Conservation (phyloP, 805 yeast genomes). For the Debaryomyces prosopidis region DNA sequence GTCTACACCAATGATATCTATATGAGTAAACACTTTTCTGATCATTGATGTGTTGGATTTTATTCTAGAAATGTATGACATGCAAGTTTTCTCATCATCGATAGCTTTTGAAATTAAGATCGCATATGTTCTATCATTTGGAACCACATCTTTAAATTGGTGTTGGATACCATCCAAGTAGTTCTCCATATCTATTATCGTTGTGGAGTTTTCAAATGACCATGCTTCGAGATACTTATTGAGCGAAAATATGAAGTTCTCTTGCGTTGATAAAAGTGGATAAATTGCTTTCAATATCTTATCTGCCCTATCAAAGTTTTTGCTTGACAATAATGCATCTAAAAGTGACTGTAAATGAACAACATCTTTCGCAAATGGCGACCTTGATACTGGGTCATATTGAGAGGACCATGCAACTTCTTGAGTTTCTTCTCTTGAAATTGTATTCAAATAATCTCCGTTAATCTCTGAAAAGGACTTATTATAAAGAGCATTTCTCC, state of each 20-base stretch:
- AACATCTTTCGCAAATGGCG: slow-evolving; percentile 55
- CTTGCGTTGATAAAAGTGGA: slow-evolving; percentile 39
- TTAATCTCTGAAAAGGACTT: slow-evolving; percentile 11
- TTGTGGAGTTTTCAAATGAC: slow-evolving; percentile 39
- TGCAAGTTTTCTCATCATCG: slow-evolving; percentile 5
- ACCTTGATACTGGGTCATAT: slow-evolving; percentile 41
- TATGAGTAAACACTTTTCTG: slow-evolving; percentile 41
- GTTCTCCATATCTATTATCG: slow-evolving; percentile 43
- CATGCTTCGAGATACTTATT: slow-evolving; percentile 58
- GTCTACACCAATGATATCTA: slow-evolving; percentile 55
- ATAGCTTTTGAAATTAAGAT: slow-evolving; percentile 50
- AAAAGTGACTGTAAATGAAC: slow-evolving; percentile 71
- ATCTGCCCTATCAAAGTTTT: slow-evolving; percentile 69
- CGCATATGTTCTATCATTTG: slow-evolving; percentile 62
- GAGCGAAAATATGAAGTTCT: slow-evolving; percentile 62
- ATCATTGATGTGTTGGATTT: slow-evolving; percentile 10
- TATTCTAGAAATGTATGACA: slow-evolving; percentile 13
- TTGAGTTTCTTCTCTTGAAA: slow-evolving; percentile 9
- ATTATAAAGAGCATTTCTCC: slow-evolving; percentile 9
- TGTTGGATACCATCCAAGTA: slow-evolving; percentile 36
- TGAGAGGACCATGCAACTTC: slow-evolving; percentile 38
- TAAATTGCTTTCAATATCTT: slow-evolving; percentile 63
- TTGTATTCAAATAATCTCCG: slow-evolving; percentile 1
- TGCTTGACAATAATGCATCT: slow-evolving; percentile 72
- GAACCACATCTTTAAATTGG: slow-evolving; percentile 19